These are phyloP conservation scores for Oryza coarctata DNA, from an alignment of 176 grass and related monocot species.

Conservation along the genomic window DNA sequence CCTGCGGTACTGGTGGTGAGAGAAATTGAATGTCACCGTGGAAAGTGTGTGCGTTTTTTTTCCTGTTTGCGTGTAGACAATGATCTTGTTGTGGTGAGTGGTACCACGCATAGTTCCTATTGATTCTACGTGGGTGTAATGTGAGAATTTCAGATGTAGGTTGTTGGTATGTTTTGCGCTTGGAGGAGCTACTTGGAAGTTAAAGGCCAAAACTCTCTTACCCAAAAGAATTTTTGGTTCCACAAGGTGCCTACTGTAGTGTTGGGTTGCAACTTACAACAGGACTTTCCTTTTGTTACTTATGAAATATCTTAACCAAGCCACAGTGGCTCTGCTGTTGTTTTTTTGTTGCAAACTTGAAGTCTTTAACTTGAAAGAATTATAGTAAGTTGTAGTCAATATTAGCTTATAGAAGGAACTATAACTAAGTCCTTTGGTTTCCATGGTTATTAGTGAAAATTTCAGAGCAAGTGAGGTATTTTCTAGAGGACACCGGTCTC, in stretches of 20 bases:
- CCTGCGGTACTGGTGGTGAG: not conserved
- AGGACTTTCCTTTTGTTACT: not conserved
- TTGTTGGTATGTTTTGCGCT: conserved; percentile 4
- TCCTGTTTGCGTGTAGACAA: not conserved
- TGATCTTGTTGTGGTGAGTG: not conserved
- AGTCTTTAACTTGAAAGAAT: not conserved
- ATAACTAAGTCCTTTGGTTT: not conserved
- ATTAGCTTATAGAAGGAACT: not conserved
- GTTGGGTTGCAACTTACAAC: not conserved
- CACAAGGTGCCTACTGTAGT: not conserved
- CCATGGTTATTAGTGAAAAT: not conserved
- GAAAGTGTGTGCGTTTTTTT: not conserved
- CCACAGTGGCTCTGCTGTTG: not conserved
- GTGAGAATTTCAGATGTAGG: not conserved
- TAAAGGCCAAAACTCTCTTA: not conserved
- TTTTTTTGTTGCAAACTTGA: not conserved
- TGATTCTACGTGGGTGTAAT: not conserved
- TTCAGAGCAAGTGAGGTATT: not conserved
- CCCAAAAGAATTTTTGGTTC: not conserved
- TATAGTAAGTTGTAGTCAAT: not conserved
- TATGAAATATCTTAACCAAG: not conserved
- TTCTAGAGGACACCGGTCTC: not conserved
- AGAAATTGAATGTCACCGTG: not conserved
- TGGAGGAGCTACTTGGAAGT: not conserved
- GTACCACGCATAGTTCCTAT: not conserved